phyloP scores from a whole-genome alignment of 169 alveolate species.

The Babesia ovata region DNA sequence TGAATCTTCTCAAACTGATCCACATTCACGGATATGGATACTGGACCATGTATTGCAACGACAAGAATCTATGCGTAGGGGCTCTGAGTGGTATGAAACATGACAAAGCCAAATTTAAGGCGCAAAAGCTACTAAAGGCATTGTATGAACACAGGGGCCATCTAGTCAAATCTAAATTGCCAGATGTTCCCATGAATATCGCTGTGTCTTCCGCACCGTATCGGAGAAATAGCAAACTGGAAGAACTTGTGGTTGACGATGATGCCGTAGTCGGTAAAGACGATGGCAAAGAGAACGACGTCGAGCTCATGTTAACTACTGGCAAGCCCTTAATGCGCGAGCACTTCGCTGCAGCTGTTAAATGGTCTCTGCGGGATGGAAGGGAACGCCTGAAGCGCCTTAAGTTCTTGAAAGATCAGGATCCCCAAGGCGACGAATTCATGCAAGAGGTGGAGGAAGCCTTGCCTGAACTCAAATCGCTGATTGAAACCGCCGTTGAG shows the following conservation, averaged over 20 bases:
- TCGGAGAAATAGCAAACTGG: constrained; percentile 10
- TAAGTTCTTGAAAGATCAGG: constrained; percentile 42
- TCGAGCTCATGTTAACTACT: constrained; percentile 42
- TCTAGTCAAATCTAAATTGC: constrained; percentile 33
- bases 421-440: constrained; percentile 38
- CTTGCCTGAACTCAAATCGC: constrained; percentile 24
- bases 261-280: constrained; percentile 41
- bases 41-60: constrained; percentile 85
- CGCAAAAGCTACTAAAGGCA: constrained; percentile 75
- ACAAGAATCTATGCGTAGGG: constrained; percentile 73
- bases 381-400: constrained; percentile 51
- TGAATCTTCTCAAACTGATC: constrained; percentile 81
- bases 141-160: constrained; percentile 62
- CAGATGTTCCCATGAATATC: constrained; percentile 10
- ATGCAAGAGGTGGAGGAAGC: constrained; percentile 42
- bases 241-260: constrained; percentile 30
- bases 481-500: constrained; percentile 22
- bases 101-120: constrained; percentile 78
- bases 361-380: constrained; percentile 50
- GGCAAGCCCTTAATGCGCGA: constrained; percentile 56
- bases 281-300: constrained; percentile 26
- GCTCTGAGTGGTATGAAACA: constrained; percentile 75
- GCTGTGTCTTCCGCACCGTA: background rate
- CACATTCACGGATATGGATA: constrained; percentile 87
- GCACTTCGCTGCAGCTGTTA: constrained; percentile 65